Percentiles rank a stretch among this genome's conserved stretches.
Conservation (phyloP, 352 stramenopile genomes). For the Phytophthora uliginosa region DNA sequence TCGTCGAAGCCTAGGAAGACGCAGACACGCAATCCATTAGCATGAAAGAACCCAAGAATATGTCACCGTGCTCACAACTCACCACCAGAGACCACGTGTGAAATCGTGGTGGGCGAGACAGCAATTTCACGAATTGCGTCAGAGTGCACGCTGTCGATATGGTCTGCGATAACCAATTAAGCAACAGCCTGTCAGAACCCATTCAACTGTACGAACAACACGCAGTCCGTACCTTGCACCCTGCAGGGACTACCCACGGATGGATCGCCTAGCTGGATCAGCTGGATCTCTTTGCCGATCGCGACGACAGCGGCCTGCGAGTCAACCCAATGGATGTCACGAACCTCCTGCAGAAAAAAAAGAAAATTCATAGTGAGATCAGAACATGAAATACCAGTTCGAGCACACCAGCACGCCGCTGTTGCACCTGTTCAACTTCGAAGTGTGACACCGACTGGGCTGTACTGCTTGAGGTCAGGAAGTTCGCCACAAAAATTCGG, state of each 20-base stretch:
- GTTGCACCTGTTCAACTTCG: slow-evolving; percentile 48
- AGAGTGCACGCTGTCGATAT: slow-evolving; percentile 68
- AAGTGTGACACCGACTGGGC: slow-evolving; percentile 43
- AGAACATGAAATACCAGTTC: background rate
- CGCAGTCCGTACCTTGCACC: background rate
- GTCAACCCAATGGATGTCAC: slow-evolving; percentile 79
- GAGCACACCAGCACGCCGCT: background rate
- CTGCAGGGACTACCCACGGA: background rate
- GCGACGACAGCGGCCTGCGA: slow-evolving; percentile 55
- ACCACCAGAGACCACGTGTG: slow-evolving; percentile 59
- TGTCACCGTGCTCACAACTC: background rate
- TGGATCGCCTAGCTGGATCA: background rate
- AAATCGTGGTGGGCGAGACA: slow-evolving; percentile 37
- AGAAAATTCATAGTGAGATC: background rate
- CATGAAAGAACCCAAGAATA: background rate
- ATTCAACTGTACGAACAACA: background rate
- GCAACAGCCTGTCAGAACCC: background rate
- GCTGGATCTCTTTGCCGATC: slow-evolving; percentile 73
- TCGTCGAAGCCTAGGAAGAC: background rate
- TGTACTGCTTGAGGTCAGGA: slow-evolving; percentile 33
- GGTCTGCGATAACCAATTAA: slow-evolving; percentile 31
- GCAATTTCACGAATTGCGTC: slow-evolving; percentile 83
- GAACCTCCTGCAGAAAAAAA: slow-evolving; percentile 61
- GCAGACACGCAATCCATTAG: background rate
- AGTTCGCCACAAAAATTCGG: slow-evolving; percentile 75